Base-by-base conservation (phyloP, 495 filamentous ascomycete genomes). In the Podospora comata region DNA sequence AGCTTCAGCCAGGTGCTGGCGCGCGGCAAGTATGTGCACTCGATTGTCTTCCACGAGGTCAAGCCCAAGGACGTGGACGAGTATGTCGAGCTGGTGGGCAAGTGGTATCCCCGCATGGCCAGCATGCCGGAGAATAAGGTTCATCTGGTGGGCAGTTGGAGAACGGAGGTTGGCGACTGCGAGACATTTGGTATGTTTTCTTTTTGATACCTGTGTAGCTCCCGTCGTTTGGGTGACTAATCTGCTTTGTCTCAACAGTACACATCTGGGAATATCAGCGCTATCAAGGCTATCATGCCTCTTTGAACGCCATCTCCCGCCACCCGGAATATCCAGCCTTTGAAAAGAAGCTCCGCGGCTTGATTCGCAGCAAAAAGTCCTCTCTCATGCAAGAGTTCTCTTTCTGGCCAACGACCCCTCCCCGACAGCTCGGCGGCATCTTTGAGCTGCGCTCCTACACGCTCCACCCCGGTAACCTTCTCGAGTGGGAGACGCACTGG, bases 241-340 rank as follows among this genome's bases (percentile, higher is more conserved):
- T 11, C 13, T 23, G 23, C 23, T 48, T 48, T 63, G 0, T 60
- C 18, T 55, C 6, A 11, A 19, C 9, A 93, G 95, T 99, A 32
- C 95, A 99, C 79, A 99, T 99, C 78, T 99, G 95, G 95, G 95
- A 99, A 80, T 99, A 99, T 79, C 93, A 98, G 78, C 90, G 93
- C 72, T 99, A 97, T 79, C 88, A 93, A 68, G 95, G 95, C 69
- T 98, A 97, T 77, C 96, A 99, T 75, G 88, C 90, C 57, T 97
- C 95, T 16, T 84, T 97, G 27, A 87, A 97, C 82, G 87, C 85
- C 65, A 94, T 97, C 71, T 86, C 90, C 62, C 78, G 84, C 58
- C 90, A 95, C 70, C 91, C 92, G 58, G 90, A 92, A 4, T 97
- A 90, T 82, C 80, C 86, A 64, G 88, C 87, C 13, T 97, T 96